These are phyloP conservation scores for Naganishia onofrii DNA, from an alignment of 768 basidiomycete genomes.

Conservation along the genomic window DNA sequence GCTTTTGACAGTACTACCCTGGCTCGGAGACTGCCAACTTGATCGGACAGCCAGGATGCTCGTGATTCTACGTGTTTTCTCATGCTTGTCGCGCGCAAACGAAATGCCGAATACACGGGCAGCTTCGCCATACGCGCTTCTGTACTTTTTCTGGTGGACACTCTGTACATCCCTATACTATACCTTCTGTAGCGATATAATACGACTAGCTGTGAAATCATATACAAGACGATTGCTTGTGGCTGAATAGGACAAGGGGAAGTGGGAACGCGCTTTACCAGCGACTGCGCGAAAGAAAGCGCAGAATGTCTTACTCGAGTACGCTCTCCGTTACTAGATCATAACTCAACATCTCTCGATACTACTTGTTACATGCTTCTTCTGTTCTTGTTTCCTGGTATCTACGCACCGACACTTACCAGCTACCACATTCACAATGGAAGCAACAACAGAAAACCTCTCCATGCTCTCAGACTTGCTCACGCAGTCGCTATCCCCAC, in stretches of 20 bases:
- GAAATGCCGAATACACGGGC: not conserved
- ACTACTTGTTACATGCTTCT: not conserved
- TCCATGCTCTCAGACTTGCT: constrained; percentile 43
- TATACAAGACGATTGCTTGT: constrained; percentile 7
- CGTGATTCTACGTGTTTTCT: constrained; percentile 1
- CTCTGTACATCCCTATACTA: not conserved
- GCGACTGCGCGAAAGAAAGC: constrained; percentile 1
- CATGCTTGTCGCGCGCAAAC: too few species aligned
- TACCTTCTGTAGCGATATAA: constrained; percentile 2
- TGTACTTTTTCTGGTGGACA: not conserved
- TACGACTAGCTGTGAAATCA: not conserved
- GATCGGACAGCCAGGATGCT: constrained; percentile 27
- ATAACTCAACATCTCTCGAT: not conserved
- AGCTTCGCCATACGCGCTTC: not conserved
- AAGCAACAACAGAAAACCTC: constrained; percentile 40
- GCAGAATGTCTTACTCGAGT: constrained; percentile 21
- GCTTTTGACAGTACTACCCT: constrained; percentile 33
- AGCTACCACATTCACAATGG: constrained; percentile 27
- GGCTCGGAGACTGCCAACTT: constrained; percentile 32
- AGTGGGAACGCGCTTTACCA: constrained; percentile 12
- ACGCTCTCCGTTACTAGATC: not conserved
- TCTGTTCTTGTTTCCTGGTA: too few species aligned
- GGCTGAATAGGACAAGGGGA: too few species aligned
- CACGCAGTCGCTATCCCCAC: constrained; percentile 68
- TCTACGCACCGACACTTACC: not conserved